These are phyloP conservation scores for Sindora glabra DNA, from an alignment of 306 rosid species.

Conservation along the genomic window DNA sequence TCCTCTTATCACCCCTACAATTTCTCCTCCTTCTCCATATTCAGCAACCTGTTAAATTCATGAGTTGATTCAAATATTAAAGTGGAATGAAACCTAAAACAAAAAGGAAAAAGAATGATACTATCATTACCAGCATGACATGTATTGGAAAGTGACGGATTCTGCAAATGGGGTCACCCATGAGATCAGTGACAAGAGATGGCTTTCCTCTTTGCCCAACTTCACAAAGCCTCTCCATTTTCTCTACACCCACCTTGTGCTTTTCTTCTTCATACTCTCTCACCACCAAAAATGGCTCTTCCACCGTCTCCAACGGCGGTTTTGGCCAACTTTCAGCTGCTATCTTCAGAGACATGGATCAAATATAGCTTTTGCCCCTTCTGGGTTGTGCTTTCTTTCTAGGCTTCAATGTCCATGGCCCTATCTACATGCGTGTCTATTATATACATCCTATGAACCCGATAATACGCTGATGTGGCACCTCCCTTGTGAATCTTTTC, in stretches of 20 bases:
- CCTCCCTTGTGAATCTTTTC: conserved; percentile 37
- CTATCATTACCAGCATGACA: conserved; percentile 90
- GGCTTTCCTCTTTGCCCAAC: conserved; percentile 59
- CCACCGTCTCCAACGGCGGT: conserved; percentile 9
- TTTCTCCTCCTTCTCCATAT: conserved; percentile 59
- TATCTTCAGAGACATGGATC: conserved; percentile 50
- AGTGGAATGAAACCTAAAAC: too few species aligned
- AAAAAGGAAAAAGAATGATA: too few species aligned
- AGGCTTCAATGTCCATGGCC: conserved; percentile 2
- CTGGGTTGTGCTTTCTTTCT: conserved; percentile 14
- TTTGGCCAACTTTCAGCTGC: conserved; percentile 40
- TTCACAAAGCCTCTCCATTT: conserved; percentile 73
- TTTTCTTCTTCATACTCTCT: conserved; percentile 63
- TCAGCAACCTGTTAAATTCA: conserved; percentile 90
- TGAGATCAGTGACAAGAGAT: conserved; percentile 72
- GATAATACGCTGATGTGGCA: conserved; percentile 36
- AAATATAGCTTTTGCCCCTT: conserved; percentile 2
- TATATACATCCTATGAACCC: conserved; percentile 19
- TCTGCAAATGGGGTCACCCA: conserved; percentile 88
- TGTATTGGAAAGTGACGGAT: conserved; percentile 68
- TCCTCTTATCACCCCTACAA: conserved; percentile 82
- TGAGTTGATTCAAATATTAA: too few species aligned
- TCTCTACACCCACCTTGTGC: conserved; percentile 60
- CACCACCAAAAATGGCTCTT: conserved; percentile 23
- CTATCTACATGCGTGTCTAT: conserved; percentile 12